Base-by-base conservation (phyloP, 176 grass and related monocot species). In the Carex littledalei region DNA sequence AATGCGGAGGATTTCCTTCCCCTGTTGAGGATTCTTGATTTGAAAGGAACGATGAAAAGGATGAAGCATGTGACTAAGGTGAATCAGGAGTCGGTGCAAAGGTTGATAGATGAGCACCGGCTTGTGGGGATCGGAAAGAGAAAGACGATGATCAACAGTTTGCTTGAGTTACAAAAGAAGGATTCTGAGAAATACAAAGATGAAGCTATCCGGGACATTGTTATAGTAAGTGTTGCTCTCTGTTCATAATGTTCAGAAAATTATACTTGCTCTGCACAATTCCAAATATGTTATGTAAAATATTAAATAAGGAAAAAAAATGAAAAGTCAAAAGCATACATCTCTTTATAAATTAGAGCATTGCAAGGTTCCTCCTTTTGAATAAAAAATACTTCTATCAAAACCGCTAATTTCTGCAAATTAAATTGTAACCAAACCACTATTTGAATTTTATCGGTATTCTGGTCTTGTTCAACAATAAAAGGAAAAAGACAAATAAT, bases 181-280 rank as follows among this genome's bases (percentile, higher is more conserved):
- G n/a, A n/a, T n/a, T n/a, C n/a, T n/a, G n/a, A n/a, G n/a, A n/a
- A n/a, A n/a, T n/a, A n/a, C n/a, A n/a, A n/a, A n/a, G n/a, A n/a
- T n/a, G 10, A 22, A 1, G 10, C 32, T 22, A 43, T 87, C 11
- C 66, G 70, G 16, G 63, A 49, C 62, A 20, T 82, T 2, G 18
- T 71, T 31, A 47, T 63, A 47, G 86, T 87, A 74, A 57, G 63
- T 80, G 43, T n/a, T 66, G 17, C 29, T 84, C 12, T 84, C 16
- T 43, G 7, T 59, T 5, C 29, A 21, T 79, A 56, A 79, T 79
- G 47, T 31, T 57, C 17, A 29, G 34, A 43, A 43, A 70, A 34
- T 54, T 49, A 49, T 37, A 49, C 13, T 77, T 53, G 15, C 15
- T 18, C 16, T 79, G 14, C 49, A 14, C 56, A 56, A 29, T 26